Conservation (phyloP, 768 basidiomycete species). For the Lentinula edodes region DNA sequence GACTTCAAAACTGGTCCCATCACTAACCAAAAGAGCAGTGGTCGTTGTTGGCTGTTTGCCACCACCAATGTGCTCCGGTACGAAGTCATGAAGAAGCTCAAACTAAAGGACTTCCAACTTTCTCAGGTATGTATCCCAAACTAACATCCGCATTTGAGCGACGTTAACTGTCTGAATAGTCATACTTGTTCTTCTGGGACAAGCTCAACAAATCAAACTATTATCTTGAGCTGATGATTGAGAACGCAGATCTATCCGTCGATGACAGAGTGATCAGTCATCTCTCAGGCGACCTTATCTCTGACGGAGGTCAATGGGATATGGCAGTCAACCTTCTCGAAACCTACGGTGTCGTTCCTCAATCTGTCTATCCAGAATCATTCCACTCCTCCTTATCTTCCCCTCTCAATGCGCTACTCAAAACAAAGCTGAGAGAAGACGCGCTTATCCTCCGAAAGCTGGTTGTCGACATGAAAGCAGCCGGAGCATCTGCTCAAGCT, state of each 20-base stretch:
- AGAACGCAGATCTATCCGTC: conserved; percentile 72
- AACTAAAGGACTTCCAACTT: conserved; percentile 84
- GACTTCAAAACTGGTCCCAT: conserved; percentile 80
- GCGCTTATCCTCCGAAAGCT: conserved; percentile 74
- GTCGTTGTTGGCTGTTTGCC: conserved; percentile 95
- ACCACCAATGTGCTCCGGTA: conserved; percentile 84
- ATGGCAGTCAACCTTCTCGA: conserved; percentile 61
- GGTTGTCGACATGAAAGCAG: conserved; percentile 44
- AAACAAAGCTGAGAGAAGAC: conserved; percentile 89
- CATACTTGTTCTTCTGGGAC: conserved; percentile 95
- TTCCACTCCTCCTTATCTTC: conserved; percentile 71
- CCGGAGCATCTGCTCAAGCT: conserved; percentile 40
- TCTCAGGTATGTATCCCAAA: conserved; percentile 59
- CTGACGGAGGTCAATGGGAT: conserved; percentile 94
- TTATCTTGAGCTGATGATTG: conserved; percentile 83
- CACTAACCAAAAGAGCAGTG: conserved; percentile 83
- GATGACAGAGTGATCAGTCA: conserved; percentile 80
- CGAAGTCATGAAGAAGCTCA: conserved; percentile 79
- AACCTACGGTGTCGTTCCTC: conserved; percentile 87
- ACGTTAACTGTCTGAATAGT: conserved; percentile 32
- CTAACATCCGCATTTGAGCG: conserved; percentile 1
- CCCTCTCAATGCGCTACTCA: conserved; percentile 74
- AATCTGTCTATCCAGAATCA: conserved; percentile 78
- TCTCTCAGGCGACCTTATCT: conserved; percentile 72
- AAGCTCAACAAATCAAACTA: conserved; percentile 93